phyloP scores from a whole-genome alignment of 805 yeast genomes.

The Peterozyma xylosa region DNA sequence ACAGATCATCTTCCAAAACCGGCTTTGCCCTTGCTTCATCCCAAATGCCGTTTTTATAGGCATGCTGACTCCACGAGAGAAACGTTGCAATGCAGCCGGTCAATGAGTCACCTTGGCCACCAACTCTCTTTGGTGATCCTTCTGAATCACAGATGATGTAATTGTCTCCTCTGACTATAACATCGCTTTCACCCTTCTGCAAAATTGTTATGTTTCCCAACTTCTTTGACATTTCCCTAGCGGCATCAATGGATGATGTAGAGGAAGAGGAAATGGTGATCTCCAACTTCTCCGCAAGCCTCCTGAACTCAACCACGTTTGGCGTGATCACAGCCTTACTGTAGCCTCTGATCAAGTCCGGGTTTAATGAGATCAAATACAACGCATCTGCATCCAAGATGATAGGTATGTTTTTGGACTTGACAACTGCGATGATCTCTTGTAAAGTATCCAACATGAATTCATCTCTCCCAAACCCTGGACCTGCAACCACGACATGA shows the following conservation, averaged over 20 bases:
- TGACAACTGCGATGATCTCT: conserved; percentile 50
- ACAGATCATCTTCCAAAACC: conserved; percentile 19
- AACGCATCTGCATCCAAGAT: conserved; percentile 90
- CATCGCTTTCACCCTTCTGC: conserved; percentile 66
- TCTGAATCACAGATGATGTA: conserved; percentile 32
- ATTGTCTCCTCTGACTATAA: conserved; percentile 45
- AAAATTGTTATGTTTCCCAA: conserved; percentile 57
- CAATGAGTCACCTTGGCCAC: conserved; percentile 95
- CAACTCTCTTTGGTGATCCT: conserved; percentile 79
- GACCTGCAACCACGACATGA: conserved; percentile 84
- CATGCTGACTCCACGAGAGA: conserved; percentile 67
- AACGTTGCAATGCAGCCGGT: conserved; percentile 82
- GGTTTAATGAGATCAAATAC: conserved; percentile 52
- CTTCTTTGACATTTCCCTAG: conserved; percentile 34
- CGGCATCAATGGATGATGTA: conserved; percentile 17
- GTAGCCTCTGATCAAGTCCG: conserved; percentile 47
- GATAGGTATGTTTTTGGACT: conserved; percentile 53
- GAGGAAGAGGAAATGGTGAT: conserved; percentile 19
- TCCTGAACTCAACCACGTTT: conserved; percentile 74
- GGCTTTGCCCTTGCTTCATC: conserved; percentile 26
- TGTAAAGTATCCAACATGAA: conserved; percentile 55
- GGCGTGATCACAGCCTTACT: conserved; percentile 75
- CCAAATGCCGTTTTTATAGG: conserved; percentile 58
- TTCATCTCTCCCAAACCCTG: conserved; percentile 85
- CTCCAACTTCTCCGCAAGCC: conserved; percentile 50